These are phyloP conservation scores for Dendrobium officinale DNA, from an alignment of 106 monocot species.

Conservation along the genomic window DNA sequence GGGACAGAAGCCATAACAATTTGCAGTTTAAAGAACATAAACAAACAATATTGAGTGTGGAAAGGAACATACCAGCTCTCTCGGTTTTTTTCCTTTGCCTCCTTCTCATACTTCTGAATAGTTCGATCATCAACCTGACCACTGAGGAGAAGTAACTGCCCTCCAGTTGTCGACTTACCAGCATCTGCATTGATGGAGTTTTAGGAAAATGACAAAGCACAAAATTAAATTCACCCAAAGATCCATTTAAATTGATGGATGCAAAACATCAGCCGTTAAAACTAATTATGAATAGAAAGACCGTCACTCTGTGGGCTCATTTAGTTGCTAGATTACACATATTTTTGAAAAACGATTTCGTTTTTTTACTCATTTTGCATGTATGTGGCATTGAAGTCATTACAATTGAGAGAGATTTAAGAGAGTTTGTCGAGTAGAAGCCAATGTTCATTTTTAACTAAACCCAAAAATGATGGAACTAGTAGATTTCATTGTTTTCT, in stretches of 20 bases:
- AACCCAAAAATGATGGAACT: not conserved
- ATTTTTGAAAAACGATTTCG: not conserved
- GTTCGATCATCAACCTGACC: conserved; percentile 98
- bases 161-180: conserved; percentile 93
- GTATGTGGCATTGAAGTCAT: too few species aligned
- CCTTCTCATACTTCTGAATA: conserved; percentile 97
- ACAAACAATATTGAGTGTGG: not conserved
- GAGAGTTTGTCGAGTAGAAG: too few species aligned
- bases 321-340: not conserved
- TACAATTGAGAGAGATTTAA: too few species aligned
- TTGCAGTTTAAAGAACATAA: not conserved
- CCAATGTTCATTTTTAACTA: not conserved
- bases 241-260: not conserved
- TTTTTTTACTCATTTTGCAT: too few species aligned
- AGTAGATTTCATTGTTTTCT: not conserved
- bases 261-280: not conserved
- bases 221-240: not conserved
- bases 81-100: conserved; percentile 98
- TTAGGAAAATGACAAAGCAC: not conserved
- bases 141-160: conserved; percentile 94
- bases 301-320: not conserved
- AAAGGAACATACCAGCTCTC: conserved; percentile 71
- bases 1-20: not conserved
- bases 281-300: not conserved
- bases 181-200: conserved; percentile 50